These are phyloP conservation scores for Lactarius vividus DNA, from an alignment of 768 basidiomycete species.

Conservation along the genomic window DNA sequence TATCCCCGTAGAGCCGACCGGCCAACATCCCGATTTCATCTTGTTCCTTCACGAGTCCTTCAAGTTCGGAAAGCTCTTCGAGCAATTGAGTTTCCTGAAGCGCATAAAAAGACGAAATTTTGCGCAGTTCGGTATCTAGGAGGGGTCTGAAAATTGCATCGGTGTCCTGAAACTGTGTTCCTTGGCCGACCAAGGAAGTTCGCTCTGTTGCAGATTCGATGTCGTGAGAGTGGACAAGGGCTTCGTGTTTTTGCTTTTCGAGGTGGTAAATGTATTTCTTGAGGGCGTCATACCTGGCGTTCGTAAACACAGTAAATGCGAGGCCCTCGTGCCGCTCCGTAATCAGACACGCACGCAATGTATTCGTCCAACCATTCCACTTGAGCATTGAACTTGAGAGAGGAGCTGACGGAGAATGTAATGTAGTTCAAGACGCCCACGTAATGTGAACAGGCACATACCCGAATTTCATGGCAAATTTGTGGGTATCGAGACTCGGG, in stretches of 20 bases:
- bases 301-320: not conserved
- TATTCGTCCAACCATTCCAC: conserved; percentile 94
- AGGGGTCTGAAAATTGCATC: conserved; percentile 68
- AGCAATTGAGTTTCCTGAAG: conserved; percentile 70
- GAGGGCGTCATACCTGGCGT: conserved; percentile 71
- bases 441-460: conserved; percentile 30
- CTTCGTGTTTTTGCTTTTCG: conserved; percentile 68
- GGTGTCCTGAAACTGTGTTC: conserved; percentile 38
- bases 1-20: conserved; percentile 51
- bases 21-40: conserved; percentile 56
- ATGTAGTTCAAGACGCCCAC: not conserved
- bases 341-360: conserved; percentile 62
- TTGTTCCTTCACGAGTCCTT: conserved; percentile 53
- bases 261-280: conserved; percentile 85
- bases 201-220: conserved; percentile 60
- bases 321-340: not conserved
- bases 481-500: conserved; percentile 10
- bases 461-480: conserved; percentile 59
- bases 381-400: conserved; percentile 88
- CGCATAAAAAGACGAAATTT: conserved; percentile 78
- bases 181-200: conserved; percentile 50
- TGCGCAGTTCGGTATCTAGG: conserved; percentile 78
- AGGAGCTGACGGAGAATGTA: conserved; percentile 48
- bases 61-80: conserved; percentile 56
- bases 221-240: conserved; percentile 43